Conservation (phyloP, 345 rosid genomes). For the Balakata baccata region DNA sequence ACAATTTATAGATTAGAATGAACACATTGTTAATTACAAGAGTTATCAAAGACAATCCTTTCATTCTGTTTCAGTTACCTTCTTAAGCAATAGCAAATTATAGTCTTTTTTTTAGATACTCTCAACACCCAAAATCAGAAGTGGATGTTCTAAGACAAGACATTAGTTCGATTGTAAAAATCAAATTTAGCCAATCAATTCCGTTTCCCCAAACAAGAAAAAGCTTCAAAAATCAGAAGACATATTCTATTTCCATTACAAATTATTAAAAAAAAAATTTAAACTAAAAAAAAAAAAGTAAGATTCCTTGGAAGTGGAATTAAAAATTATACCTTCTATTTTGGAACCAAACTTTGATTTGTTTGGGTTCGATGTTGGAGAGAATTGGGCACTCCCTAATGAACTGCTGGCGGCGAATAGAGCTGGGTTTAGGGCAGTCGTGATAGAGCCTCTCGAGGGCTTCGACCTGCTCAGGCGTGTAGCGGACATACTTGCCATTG, state of each 20-base stretch:
- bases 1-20: not conserved
- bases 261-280: not conserved
- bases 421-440: constrained; percentile 98
- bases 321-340: constrained; percentile 65
- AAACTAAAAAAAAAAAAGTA: not conserved
- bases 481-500: constrained; percentile 97
- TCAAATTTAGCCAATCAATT: not conserved
- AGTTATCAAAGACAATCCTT: not conserved
- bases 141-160: not conserved
- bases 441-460: constrained; percentile 99
- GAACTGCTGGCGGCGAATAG: constrained; percentile 95
- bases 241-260: not conserved
- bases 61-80: not conserved
- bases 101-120: not conserved
- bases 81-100: not conserved
- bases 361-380: constrained; percentile 97
- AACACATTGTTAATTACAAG: not conserved
- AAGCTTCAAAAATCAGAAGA: not conserved
- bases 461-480: constrained; percentile 99
- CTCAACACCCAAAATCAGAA: not conserved
- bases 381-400: constrained; percentile 99
- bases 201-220: not conserved
- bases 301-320: not conserved
- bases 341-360: constrained; percentile 99
- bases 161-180: too few relatives aligned